Base-by-base conservation (phyloP, 1,284 basidiomycete genomes). In the Mrakiaceae sp. region DNA sequence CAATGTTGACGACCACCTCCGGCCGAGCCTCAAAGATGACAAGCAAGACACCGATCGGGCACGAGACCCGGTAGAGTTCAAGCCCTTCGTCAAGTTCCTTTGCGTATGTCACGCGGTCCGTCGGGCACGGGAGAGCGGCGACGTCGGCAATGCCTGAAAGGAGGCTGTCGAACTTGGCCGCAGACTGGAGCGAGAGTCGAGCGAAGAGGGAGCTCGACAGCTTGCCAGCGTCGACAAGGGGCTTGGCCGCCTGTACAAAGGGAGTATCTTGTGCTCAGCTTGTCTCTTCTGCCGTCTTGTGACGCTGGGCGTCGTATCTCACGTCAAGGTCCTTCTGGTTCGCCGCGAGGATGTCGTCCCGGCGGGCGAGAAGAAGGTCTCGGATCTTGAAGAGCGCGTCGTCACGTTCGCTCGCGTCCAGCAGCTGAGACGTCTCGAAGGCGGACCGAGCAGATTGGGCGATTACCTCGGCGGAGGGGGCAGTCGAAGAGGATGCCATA, bases 11-110 rank as follows among this genome's bases (percentile, higher is more conserved):
- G 44, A 98, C 91, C 5, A 99, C 96, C 75, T 99, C 96, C 0
- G 96, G 96, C 48, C 96, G 82, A 3, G 95, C 90, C 77, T 99
- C 96, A 70, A 99, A 99, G 69, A 99, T 97, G 69, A 98, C 91
- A 58, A 98, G 81, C 42, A 98, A 80, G 0, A 97, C 94, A 16
- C 96, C 96, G 68, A 99, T 96, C 0, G 96, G 94, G 74, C 95
- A 98, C 0, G 94, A 91, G 1, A 98, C 87, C 50, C 92, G 84
- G 77, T 96, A 94, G 11, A 98, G 81, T 71, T 97, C 89, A 12
- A 98, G 79, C 0, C 80, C 82, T 50, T 92, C 88, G 70, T 95
- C 93, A 43, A 98, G 79, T 71, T 89, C 82, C 16, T 85, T 86
- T 0, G 95, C 92, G 74, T 95, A 97, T 0, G 88, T 85, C 43